Evolutionary conservation across 2,329 filamentous ascomycete species (phyloP), one percentile per base, ranked within the genome.

Genomic region (Myriosclerotinia duriaeana): DNA sequence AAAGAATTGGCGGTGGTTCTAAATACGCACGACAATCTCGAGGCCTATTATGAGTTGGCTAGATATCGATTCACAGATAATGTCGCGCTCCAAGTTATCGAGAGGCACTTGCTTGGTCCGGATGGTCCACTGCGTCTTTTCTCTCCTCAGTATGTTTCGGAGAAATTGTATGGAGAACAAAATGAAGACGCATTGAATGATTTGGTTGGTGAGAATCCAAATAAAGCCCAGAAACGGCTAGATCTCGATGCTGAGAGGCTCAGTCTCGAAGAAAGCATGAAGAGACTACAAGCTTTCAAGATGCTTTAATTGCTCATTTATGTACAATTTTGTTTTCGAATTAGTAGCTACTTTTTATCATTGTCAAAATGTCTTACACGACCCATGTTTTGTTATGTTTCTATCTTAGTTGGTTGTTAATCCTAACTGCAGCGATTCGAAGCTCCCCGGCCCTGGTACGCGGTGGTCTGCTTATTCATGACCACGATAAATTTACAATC

Each of bases 61-160:
- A 53, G 66, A 55, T 59, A 60, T 46, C 65, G 69, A 22, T 71
- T 72, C 54, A 65, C 69, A 8, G 69, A 72, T 42, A 71, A 70
- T 30, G 58, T 71, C 34, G 68, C 60, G 9, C 42, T 67, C 17
- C 69, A 71, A 50, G 69, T 70, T 9, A 63, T 71, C 15, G 69
- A 71, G 40, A 64, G 70, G 14, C 69, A 70, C 50, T 46, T 70
- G 5, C 67, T 71, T 46, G 70, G 70, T 30, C 48, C 61, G 1
- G 40, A 48, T 8, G 64, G 70, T 56, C 66, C 68, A 38, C 38
- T 70, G 9, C 55, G 52, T 20, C 40, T 68, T 40, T 71, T 71
- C 30, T 66, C 55, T 22, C 67, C 67, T 8, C 30, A 64, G 14
- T 70, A 71, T 42, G 64, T 71, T 2, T 52, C 58, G 5, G 46